phyloP scores from a whole-genome alignment of 768 basidiomycete species.

The Trametes cingulata region DNA sequence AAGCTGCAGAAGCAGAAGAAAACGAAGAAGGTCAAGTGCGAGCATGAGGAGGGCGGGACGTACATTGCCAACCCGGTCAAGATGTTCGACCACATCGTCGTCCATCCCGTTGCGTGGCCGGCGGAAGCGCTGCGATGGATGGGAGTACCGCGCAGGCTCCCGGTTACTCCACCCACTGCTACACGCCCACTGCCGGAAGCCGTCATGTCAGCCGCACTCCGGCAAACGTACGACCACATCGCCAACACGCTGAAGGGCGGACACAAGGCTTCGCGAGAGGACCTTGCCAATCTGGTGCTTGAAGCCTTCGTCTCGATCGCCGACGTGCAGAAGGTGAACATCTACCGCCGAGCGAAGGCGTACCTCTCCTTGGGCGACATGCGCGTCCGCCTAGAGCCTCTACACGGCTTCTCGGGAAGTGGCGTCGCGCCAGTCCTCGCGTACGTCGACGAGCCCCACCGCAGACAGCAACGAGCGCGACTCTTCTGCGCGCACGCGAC shows the following conservation, averaged over 20 bases:
- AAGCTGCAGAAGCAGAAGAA: neutral
- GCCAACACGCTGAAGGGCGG: neutral
- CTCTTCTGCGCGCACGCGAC: neutral
- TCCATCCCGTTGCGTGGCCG: slow-evolving; percentile 10
- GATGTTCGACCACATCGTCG: slow-evolving; percentile 13
- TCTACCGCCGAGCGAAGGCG: slow-evolving; percentile 8
- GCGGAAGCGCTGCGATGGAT: slow-evolving; percentile 9
- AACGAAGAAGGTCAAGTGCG: neutral
- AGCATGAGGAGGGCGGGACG: neutral
- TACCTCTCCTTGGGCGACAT: slow-evolving; percentile 7
- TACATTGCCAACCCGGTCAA: slow-evolving; percentile 1
- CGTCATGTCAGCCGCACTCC: neutral
- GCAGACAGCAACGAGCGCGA: neutral
- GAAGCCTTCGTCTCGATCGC: slow-evolving; percentile 5
- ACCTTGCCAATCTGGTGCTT: slow-evolving; percentile 1
- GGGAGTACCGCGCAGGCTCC: neutral
- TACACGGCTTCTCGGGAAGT: slow-evolving; percentile 11
- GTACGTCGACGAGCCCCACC: slow-evolving; percentile 9
- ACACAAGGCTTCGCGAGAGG: neutral
- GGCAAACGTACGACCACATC: neutral
- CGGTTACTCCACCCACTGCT: neutral
- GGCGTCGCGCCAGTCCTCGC: slow-evolving; percentile 9
- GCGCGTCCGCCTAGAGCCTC: slow-evolving; percentile 7
- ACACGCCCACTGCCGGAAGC: neutral
- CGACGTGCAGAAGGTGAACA: neutral